Conservation (phyloP, 768 basidiomycete species). For the Termitomyces sp. region DNA sequence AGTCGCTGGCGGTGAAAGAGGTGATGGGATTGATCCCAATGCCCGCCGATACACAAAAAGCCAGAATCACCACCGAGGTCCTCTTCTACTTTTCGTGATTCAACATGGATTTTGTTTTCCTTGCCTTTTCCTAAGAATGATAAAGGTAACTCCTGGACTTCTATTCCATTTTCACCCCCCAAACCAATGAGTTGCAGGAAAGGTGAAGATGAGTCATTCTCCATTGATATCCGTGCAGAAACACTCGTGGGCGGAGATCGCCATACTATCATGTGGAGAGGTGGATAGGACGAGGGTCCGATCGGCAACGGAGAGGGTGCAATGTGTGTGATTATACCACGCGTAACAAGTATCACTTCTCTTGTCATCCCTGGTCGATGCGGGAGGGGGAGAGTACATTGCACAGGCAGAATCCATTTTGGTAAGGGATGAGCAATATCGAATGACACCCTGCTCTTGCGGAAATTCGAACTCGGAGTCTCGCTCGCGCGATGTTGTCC, state of each 20-base stretch:
- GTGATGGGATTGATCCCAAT: slow-evolving; percentile 42
- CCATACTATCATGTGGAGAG: slow-evolving; percentile 56
- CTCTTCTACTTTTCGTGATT: slow-evolving; percentile 48
- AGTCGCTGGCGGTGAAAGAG: slow-evolving; percentile 24
- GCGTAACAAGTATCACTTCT: slow-evolving; percentile 59
- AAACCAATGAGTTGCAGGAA: slow-evolving; percentile 68
- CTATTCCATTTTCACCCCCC: slow-evolving; percentile 58
- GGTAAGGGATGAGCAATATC: slow-evolving; percentile 21
- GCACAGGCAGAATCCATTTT: slow-evolving; percentile 47
- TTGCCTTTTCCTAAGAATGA: slow-evolving; percentile 48
- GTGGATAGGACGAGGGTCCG: slow-evolving; percentile 35
- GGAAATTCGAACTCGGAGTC: slow-evolving; percentile 15
- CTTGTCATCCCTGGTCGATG: slow-evolving; percentile 23
- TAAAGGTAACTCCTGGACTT: slow-evolving; percentile 64
- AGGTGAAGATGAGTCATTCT: slow-evolving; percentile 23
- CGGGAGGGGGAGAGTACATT: slow-evolving; percentile 39
- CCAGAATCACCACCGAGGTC: slow-evolving; percentile 64
- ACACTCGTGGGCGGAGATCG: slow-evolving; percentile 50
- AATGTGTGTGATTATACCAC: slow-evolving; percentile 64
- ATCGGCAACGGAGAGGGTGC: slow-evolving; percentile 63
- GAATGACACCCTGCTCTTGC: slow-evolving; percentile 33
- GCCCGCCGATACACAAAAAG: slow-evolving; percentile 46
- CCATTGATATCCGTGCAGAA: slow-evolving; percentile 35
- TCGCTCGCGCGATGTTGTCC: slow-evolving; percentile 18
- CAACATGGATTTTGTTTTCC: slow-evolving; percentile 22